Conservation (phyloP, 1,284 basidiomycete species). For the Golubevia sp. region DNA sequence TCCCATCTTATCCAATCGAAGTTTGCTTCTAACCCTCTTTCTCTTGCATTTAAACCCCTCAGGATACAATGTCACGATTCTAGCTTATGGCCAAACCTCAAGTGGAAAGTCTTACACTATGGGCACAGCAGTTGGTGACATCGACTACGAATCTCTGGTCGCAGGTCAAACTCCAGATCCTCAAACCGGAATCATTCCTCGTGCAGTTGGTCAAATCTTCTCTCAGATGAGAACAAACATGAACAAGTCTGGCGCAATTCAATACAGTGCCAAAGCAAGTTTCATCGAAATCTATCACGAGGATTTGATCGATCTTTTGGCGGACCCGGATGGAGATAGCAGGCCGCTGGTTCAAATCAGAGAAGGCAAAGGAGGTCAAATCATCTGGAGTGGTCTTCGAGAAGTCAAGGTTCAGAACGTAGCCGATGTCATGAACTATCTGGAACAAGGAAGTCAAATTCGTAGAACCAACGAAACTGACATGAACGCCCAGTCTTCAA, state of each 20-base stretch:
- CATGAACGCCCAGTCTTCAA: slow-evolving; percentile 97
- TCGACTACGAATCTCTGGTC: slow-evolving; percentile 39
- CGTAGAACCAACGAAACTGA: slow-evolving; percentile 95
- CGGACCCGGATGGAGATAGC: slow-evolving; percentile 34
- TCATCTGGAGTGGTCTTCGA: slow-evolving; percentile 92
- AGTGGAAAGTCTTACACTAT: slow-evolving; percentile 97
- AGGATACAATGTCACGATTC: slow-evolving; percentile 95
- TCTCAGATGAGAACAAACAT: slow-evolving; percentile 66
- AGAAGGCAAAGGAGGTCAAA: slow-evolving; percentile 93
- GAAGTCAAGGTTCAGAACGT: slow-evolving; percentile 84
- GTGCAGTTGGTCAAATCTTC: slow-evolving; percentile 91
- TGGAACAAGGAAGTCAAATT: slow-evolving; percentile 78
- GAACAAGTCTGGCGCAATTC: slow-evolving; percentile 66
- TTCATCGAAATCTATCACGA: slow-evolving; percentile 96
- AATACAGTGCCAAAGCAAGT: slow-evolving; percentile 48
- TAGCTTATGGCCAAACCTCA: slow-evolving; percentile 97
- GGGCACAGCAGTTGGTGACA: slow-evolving; percentile 64
- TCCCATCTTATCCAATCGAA: too few relatives aligned
- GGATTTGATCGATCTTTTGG: slow-evolving; percentile 62
- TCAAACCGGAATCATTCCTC: slow-evolving; percentile 80
- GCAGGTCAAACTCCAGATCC: slow-evolving; percentile 33
- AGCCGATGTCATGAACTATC: slow-evolving; percentile 87
- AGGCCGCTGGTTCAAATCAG: slow-evolving; percentile 86
- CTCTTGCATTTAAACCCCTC: too few relatives aligned
- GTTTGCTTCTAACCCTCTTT: too few relatives aligned